Evolutionary conservation across 148 eudicot species (phyloP), one percentile per base, ranked within the genome.

Genomic region (Beta vulgaris): DNA sequence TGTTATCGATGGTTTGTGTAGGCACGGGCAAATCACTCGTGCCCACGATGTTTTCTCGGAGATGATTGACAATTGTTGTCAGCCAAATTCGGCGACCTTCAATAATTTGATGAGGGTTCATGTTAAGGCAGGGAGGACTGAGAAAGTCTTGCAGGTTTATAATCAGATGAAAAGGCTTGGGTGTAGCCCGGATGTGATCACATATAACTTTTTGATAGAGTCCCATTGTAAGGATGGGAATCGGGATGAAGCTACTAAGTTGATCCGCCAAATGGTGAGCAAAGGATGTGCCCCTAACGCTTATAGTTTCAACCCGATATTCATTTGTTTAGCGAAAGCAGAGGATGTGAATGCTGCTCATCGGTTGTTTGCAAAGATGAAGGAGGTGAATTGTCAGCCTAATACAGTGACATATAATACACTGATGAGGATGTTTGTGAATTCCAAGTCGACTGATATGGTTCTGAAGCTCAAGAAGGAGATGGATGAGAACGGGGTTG

Each of bases 21-120:
- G 98, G 63, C 62, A 79, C 12, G 92, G 97, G 68, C 97, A 92
- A 61, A 89, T 89, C 57, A 87, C 82, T 0, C 91, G 98, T 14
- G 97, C 98, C 26, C 91, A 94, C 36, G 98, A 94, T 82, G 96
- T 94, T 31, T 90, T 94, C 15, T 74, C 96, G 2, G 98, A 94
- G 74, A 94, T 94, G 98, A 76, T 94, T 76, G 96, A 90, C 59
- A 72, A 46, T 40, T 97, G 96, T 6, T 84, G 89, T 65, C 71
- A 75, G 26, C 97, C 98, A 0, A 94, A 94, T 78, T 80, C 91
- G 0, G 80, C 84, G 46, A 94, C 98, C 71, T 94, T 88, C 55
- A 94, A 94, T 70, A 94, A 90, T 75, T 43, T 94, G 75, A 92
- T 94, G 91, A 78, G 97, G 82, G 92, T 90, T 49, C 93, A 94